Evolutionary conservation across 2,329 filamentous ascomycete species (phyloP), one percentile per base, ranked within the genome.

Genomic region (Trichoderma afroharzianum): DNA sequence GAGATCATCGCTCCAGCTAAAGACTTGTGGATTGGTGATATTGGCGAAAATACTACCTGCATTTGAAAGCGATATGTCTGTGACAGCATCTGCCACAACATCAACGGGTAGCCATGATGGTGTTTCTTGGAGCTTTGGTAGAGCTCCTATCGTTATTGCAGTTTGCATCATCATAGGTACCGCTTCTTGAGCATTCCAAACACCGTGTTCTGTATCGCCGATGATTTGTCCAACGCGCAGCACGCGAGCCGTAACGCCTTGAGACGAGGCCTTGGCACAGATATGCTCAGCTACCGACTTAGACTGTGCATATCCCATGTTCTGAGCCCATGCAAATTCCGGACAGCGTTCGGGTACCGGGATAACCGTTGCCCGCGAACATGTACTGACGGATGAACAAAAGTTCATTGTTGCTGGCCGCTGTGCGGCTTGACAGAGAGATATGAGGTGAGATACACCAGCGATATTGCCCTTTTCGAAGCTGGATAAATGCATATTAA

Each of bases 141-240:
- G 77, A 1, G 82, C 80, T 1, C 83, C 83, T 6, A 85, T 80
- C 0, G 83, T 85, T 1, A 79, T 74, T 0, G 83, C 83, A 7
- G 79, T 82, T 73, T 83, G 82, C 11, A 88, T 79, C 80, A 88
- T 85, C 71, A 88, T 78, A 1, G 87, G 84, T 6, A 88, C 84
- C 1, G 85, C 85, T 74, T 87, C 86, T 0, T 80, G 83, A 2
- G 78, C 77, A 72, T 86, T 87, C 86, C 86, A 88, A 11, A 85
- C 76, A 8, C 85, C 86, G 55, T 82, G 75, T 11, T 78, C 69
- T 0, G 81, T 84, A 74, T 87, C 85, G 0, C 82, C 85, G 8
- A 85, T 81, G 53, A 88, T 83, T 75, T 87, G 86, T 0, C 86
- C 86, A 1, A 87, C 79, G 6, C 86, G 78, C 6, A 86, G 74